Conservation (phyloP, 73 alveolate species). For the Tetrahymena elliotti region DNA sequence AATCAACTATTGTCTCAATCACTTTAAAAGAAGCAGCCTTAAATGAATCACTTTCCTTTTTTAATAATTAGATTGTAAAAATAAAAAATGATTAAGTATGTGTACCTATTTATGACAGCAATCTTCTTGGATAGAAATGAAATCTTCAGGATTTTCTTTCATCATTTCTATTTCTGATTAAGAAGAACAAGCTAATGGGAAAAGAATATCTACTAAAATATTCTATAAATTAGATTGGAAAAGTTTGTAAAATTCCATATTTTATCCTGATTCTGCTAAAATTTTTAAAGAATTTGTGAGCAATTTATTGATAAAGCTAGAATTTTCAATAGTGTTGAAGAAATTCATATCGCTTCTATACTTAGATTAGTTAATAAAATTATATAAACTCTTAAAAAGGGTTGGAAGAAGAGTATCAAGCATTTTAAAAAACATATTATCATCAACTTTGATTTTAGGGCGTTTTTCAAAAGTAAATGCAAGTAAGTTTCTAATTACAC, state of each 20-base stretch:
- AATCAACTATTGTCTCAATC: not conserved
- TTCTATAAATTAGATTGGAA: not conserved
- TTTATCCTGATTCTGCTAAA: not conserved
- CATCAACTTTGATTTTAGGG: not conserved
- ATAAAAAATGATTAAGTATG: not conserved
- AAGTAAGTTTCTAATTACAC: not conserved
- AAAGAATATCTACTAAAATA: not conserved
- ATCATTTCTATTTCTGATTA: not conserved
- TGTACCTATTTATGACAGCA: not conserved
- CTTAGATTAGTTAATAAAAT: not conserved
- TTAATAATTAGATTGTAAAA: not conserved
- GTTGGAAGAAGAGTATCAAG: not conserved
- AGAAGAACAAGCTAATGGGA: not conserved
- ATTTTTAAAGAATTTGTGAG: not conserved
- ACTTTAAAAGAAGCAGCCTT: not conserved
- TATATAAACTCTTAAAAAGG: not conserved
- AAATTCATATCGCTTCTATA: not conserved
- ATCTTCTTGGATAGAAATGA: not conserved
- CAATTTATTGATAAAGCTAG: not conserved
- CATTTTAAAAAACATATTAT: not conserved
- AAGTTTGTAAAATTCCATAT: not conserved
- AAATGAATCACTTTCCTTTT: not conserved
- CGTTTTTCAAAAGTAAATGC: not conserved
- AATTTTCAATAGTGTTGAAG: not conserved
- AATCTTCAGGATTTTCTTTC: not conserved